A percentile compares a stretch with the other conserved stretches of the same genome.
These are phyloP conservation scores for Porodaedalea pini DNA, from an alignment of 1,284 basidiomycete genomes.

Conservation along the genomic window DNA sequence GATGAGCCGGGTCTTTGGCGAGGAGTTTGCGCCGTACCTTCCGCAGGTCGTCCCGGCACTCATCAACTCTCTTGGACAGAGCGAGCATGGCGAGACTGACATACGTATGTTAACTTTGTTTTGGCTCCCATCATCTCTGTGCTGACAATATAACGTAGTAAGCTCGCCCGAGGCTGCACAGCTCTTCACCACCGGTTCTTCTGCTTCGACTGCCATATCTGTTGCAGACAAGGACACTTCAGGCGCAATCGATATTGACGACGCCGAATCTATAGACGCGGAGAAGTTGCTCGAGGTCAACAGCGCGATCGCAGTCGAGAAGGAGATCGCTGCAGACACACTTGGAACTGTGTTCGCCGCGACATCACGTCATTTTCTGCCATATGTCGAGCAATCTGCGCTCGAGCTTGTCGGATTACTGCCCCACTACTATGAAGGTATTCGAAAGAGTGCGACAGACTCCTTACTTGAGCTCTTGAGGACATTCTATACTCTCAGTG, in stretches of 20 bases:
- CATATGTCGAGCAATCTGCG: conserved; percentile 79
- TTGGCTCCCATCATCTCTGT: neutral
- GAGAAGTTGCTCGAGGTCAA: conserved; percentile 89
- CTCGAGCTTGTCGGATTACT: conserved; percentile 83
- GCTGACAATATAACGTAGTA: conserved; percentile 32
- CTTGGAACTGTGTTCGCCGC: conserved; percentile 88
- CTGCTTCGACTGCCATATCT: conserved; percentile 64
- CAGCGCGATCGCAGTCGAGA: conserved; percentile 97
- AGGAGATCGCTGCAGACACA: conserved; percentile 98
- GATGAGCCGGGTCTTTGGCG: conserved; percentile 94
- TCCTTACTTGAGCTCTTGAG: conserved; percentile 88
- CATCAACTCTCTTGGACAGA: conserved; percentile 81
- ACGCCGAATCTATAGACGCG: conserved; percentile 83
- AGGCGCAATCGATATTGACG: conserved; percentile 49
- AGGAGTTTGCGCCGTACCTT: conserved; percentile 90
- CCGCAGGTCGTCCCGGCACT: conserved; percentile 86
- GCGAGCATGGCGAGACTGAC: conserved; percentile 71
- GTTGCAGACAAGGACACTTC: conserved; percentile 54
- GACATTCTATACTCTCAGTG: conserved; percentile 89
- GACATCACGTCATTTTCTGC: conserved; percentile 85
- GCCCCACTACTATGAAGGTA: conserved; percentile 96
- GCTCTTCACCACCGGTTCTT: conserved; percentile 70
- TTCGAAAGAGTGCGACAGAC: conserved; percentile 91
- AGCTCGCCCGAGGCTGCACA: conserved; percentile 48
- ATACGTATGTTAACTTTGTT: conserved; percentile 37